These are phyloP conservation scores for Inonotus hispidus DNA, from an alignment of 1,284 basidiomycete species.

Conservation along the genomic window DNA sequence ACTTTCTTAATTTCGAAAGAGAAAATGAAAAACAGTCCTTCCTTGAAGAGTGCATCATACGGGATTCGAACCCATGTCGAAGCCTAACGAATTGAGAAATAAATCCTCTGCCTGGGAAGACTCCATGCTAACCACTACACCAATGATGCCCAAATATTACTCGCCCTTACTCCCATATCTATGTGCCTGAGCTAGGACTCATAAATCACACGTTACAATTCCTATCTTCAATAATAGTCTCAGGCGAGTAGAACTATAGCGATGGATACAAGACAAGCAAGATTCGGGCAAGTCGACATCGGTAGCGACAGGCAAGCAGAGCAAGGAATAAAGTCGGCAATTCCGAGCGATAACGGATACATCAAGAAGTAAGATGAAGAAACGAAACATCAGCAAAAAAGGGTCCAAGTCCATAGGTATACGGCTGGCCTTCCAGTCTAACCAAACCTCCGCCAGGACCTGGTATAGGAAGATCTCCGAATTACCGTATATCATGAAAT, in stretches of 20 bases:
- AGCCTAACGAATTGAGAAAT: neutral
- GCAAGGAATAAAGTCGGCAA: neutral
- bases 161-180: no score
- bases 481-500: neutral
- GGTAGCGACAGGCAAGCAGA: no score
- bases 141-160: neutral
- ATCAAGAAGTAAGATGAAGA: neutral
- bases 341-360: neutral
- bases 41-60: slow-evolving; percentile 1
- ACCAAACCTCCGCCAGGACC: neutral
- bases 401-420: neutral
- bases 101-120: slow-evolving; percentile 4
- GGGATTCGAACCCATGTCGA: slow-evolving; percentile 5
- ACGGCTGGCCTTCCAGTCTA: neutral
- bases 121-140: slow-evolving; percentile 14
- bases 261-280: neutral
- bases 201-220: no score
- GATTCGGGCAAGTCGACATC: neutral
- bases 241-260: neutral
- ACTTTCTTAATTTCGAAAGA: no score
- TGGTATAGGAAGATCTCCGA: neutral
- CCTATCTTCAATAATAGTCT: no score
- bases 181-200: no score
- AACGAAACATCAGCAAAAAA: no score
- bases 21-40: neutral